Evolutionary conservation across 768 basidiomycete species (phyloP), one percentile per base, ranked within the genome.

Genomic region (Tylopilus rubrobrunneus): DNA sequence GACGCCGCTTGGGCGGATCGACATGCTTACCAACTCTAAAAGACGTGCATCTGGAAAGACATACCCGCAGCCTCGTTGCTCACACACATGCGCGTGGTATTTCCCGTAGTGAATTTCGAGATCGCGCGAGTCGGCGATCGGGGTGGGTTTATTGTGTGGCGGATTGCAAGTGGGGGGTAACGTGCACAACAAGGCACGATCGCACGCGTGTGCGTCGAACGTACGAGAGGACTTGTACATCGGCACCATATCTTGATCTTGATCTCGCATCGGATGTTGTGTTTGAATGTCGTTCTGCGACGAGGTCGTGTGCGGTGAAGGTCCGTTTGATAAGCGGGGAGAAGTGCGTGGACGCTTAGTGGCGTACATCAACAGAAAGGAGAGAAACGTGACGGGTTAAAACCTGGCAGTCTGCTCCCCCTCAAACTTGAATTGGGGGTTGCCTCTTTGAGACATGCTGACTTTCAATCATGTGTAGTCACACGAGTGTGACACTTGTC

Each of bases 21-120:
- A 25, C 25, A 25, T 25, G 25, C 92, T 74, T 69, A 94, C 92
- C 74, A 96, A 64, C 61, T 89, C 85, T 45, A 96, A 67, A 28
- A 94, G 68, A 46, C 85, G 75, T 48, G 82, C 83, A 63, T 94
- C 92, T 14, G 93, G 92, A 69, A 95, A 96, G 11, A 94, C 89
- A 67, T 83, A 85, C 19, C 80, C 78, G 70, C 92, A 96, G 4
- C 78, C 78, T 10, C 67, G 66, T 52, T 80, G 74, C 61, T 84
- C 87, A 61, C 91, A 91, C 2, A 93, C 87, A 67, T 91, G 89
- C 0, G 89, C 86, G 64, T 92, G 89, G 64, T 86, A 89, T 17
- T 77, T 87, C 33, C 86, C 86, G 65, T 94, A 93, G 71, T 94
- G 92, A 41, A 79, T 69, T 63, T 94, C 91, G 8, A 93, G 78